phyloP scores from a whole-genome alignment of 495 filamentous ascomycete genomes.

The Penicillium egyptiacum region DNA sequence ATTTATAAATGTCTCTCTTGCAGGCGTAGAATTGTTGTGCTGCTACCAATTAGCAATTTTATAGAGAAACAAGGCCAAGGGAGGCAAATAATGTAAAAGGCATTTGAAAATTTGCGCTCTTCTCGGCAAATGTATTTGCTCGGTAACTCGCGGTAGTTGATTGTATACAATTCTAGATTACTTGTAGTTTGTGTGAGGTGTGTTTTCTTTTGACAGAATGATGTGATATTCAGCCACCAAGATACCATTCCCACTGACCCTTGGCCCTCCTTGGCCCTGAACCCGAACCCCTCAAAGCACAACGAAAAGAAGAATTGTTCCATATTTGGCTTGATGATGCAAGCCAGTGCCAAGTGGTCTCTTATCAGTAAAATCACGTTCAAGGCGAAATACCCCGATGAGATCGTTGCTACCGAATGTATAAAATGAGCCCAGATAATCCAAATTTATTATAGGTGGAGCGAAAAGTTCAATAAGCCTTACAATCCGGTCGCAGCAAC shows the following conservation, averaged over 20 bases:
- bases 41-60: neutral
- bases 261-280: neutral
- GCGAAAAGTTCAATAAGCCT: neutral
- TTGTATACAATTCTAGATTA: neutral
- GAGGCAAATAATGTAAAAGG: neutral
- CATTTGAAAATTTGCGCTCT: neutral
- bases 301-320: neutral
- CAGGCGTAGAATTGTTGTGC: too few relatives aligned
- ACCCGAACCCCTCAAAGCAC: neutral
- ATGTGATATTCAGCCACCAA: slow-evolving; percentile 12
- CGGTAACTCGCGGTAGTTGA: neutral
- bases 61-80: neutral
- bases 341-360: neutral
- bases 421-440: neutral
- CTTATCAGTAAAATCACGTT: neutral
- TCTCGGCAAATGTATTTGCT: neutral
- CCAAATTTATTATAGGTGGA: neutral
- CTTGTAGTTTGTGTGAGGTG: neutral
- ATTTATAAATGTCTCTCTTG: too few relatives aligned
- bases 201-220: slow-evolving; percentile 3
- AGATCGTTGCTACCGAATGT: neutral
- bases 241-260: slow-evolving; percentile 7
- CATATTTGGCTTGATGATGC: slow-evolving; percentile 8
- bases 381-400: neutral
- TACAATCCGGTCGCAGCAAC: neutral